Evolutionary conservation across 2,329 filamentous ascomycete genomes (phyloP).

Genomic region (Sporothrix dimorphospora): DNA sequence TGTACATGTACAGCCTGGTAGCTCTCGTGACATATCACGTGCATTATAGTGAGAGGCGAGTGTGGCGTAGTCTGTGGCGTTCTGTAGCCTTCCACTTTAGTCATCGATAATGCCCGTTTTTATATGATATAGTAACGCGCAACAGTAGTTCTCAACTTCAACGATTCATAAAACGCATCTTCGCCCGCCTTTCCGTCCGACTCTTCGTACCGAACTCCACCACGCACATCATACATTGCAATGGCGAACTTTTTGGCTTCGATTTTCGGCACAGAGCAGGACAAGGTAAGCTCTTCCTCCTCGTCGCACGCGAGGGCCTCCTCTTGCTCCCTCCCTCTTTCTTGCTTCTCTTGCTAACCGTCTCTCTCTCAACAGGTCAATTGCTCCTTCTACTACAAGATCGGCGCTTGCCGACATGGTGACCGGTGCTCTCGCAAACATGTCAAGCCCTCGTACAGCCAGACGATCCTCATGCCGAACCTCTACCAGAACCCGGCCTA

Average conservation of each 20-base stretch:
- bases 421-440: constrained; percentile 98
- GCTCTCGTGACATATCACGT: constrained; percentile 13
- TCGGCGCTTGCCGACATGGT: constrained; percentile 96
- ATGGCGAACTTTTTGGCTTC: constrained; percentile 99
- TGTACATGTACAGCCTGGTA: background rate
- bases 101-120: background rate
- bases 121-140: background rate
- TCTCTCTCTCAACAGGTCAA: constrained; percentile 62
- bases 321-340: constrained; percentile 33
- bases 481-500: constrained; percentile 99
- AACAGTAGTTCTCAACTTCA: background rate
- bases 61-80: constrained; percentile 30
- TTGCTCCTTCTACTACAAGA: constrained; percentile 99
- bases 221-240: constrained; percentile 33
- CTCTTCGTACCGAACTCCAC: background rate
- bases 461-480: constrained; percentile 97
- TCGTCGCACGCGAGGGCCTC: background rate
- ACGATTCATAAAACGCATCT: background rate
- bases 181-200: background rate
- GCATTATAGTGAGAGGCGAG: background rate
- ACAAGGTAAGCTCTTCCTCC: constrained; percentile 60
- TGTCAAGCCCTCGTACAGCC: constrained; percentile 97
- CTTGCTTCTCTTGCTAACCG: background rate
- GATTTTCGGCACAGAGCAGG: constrained; percentile 99
- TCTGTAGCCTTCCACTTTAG: constrained; percentile 26